Base-by-base conservation (phyloP, 2,329 filamentous ascomycete species). In the Aspergillus sp. region DNA sequence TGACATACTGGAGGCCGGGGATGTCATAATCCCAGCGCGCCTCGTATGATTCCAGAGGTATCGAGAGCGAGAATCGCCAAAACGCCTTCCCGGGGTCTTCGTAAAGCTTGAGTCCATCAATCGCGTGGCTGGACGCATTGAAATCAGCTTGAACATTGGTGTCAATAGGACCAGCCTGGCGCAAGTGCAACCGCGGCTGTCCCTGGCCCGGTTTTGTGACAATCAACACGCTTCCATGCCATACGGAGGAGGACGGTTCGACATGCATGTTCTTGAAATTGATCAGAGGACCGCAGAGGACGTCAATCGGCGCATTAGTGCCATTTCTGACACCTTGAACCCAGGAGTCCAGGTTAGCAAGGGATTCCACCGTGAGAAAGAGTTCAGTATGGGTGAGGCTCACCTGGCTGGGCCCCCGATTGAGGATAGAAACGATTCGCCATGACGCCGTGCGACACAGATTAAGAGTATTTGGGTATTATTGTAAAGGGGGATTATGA, bases 151-250 rank as follows among this genome's bases (percentile, higher is more conserved):
- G 28, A 29, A 28, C 12, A 6, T 55, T 56, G 43, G 51, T 61
- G 38, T 34, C 46, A 12, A 64, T 58, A 31, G 65, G 58, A 31
- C 65, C 66, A 6, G 54, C 44, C 32, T 62, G 59, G 46, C 62
- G 63, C 51, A 69, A 66, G 27, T 74, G 73, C 33, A 94, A 81
- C 49, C 77, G 70, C 1, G 77, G 75, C 49, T 80, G 77, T 13
- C 73, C 71, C 58, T 79, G 82, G 26, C 86, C 86, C 5, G 89
- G 86, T 40, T 78, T 82, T 11, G 85, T 86, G 41, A 96, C 89
- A 39, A 96, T 72, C 56, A 96, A 71, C 6, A 95, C 86, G 63
- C 89, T 95, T 45, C 91, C 90, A 56, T 87, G 75, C 90, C 91
- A 97, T 37, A 59, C 55, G 8, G 64, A 53, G 2, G 60, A 51